Conservation (phyloP, 2,329 filamentous ascomycete genomes). For the Trichoderma simmonsii region DNA sequence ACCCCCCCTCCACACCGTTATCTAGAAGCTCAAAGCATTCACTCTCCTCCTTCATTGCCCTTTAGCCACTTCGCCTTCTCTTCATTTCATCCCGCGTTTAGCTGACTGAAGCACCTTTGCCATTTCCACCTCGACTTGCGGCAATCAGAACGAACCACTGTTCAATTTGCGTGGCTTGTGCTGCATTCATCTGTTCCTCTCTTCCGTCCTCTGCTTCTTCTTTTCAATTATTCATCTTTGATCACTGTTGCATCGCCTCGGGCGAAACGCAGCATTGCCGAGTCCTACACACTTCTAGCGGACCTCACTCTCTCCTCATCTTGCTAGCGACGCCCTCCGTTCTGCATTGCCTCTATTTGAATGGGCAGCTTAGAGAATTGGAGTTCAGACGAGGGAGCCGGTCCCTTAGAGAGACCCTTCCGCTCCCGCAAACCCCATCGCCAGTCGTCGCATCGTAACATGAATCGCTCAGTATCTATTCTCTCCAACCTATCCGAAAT, state of each 20-base stretch:
- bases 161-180: background rate
- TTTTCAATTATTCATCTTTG: background rate
- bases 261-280: background rate
- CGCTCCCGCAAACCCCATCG: constrained; percentile 49
- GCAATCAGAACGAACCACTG: background rate
- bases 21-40: background rate
- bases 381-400: constrained; percentile 4
- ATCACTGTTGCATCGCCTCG: background rate
- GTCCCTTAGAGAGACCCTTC: constrained; percentile 46
- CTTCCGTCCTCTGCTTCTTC: background rate
- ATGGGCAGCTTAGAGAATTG: constrained; percentile 5
- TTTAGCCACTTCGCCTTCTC: background rate
- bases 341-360: background rate
- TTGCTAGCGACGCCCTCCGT: background rate
- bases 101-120: background rate
- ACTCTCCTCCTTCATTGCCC: background rate
- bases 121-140: background rate
- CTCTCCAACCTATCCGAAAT: constrained; percentile 43
- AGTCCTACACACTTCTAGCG: background rate
- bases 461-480: constrained; percentile 44
- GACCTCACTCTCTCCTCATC: background rate
- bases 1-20: background rate
- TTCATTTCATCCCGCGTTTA: background rate
- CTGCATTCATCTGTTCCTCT: background rate
- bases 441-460: constrained; percentile 41